A percentile compares a stretch with the other conserved stretches of the same genome.
Evolutionary conservation across 2,329 filamentous ascomycete species (phyloP).

Genomic region (Catunica adiposa): DNA sequence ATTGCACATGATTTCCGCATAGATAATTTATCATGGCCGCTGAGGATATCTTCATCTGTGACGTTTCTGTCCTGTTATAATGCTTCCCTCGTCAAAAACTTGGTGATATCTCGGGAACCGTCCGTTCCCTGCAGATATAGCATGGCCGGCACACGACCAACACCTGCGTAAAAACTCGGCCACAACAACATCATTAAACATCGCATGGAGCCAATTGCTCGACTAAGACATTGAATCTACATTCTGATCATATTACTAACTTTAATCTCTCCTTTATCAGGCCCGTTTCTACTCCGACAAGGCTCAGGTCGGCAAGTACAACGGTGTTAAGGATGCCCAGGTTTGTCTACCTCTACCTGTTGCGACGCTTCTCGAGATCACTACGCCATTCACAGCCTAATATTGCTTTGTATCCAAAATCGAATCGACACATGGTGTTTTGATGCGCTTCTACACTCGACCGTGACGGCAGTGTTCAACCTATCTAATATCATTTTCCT

Average conservation of each 20-base stretch:
- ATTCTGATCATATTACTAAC: constrained; percentile 8
- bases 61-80: not conserved
- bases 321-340: constrained; percentile 73
- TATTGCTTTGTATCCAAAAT: not conserved
- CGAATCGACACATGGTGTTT: no score
- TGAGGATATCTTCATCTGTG: not conserved
- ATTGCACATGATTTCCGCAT: no score
- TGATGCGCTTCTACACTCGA: no score
- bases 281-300: constrained; percentile 45
- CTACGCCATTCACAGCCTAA: not conserved
- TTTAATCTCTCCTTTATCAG: constrained; percentile 24
- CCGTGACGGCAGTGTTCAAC: not conserved
- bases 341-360: constrained; percentile 36
- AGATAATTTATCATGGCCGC: not conserved
- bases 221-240: not conserved
- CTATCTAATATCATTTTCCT: not conserved
- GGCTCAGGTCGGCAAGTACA: constrained; percentile 70
- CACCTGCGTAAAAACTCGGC: not conserved
- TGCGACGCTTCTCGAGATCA: not conserved
- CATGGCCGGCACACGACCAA: constrained; percentile 9
- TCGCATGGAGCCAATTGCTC: not conserved
- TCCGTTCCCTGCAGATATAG: not conserved
- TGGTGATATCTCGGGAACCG: constrained; percentile 19
- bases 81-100: not conserved
- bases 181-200: not conserved